These are phyloP conservation scores for Cryphonectria japonica DNA, from an alignment of 2,329 filamentous ascomycete genomes.

Conservation along the genomic window DNA sequence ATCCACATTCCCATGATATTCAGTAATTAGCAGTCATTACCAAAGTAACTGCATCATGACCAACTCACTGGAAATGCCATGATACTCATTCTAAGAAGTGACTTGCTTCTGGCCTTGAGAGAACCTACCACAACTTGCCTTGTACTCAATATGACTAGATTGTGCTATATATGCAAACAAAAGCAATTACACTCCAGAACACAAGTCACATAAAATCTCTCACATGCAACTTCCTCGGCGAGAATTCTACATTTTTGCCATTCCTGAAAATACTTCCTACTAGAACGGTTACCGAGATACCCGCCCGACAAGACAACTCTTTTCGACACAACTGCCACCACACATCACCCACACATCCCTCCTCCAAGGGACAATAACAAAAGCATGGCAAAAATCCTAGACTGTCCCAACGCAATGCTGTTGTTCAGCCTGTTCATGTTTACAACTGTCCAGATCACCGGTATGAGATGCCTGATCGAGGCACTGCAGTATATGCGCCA, in stretches of 20 bases:
- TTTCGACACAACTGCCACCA: neutral
- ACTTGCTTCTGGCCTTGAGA: neutral
- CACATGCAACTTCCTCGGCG: neutral
- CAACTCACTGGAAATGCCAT: too few relatives aligned
- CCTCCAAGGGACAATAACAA: neutral
- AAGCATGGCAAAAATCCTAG: neutral
- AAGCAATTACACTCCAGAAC: neutral
- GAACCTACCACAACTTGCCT: neutral
- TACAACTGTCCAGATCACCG: neutral
- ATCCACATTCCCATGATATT: too few relatives aligned
- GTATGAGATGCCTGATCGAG: slow-evolving; percentile 13
- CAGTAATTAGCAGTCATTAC: too few relatives aligned
- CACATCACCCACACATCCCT: neutral
- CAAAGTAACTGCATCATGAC: too few relatives aligned
- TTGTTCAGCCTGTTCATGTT: neutral
- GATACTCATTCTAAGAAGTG: neutral
- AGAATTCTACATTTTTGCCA: neutral
- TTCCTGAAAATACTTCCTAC: neutral
- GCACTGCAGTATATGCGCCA: neutral
- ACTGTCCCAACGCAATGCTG: neutral
- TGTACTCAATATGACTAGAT: too few relatives aligned
- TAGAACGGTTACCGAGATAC: too few relatives aligned
- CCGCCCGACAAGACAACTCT: neutral
- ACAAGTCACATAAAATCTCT: neutral
- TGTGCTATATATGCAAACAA: neutral